Evolutionary conservation across 2,329 filamentous ascomycete genomes (phyloP), one percentile per base, ranked within the genome.

Genomic region (Diaporthe sp.): DNA sequence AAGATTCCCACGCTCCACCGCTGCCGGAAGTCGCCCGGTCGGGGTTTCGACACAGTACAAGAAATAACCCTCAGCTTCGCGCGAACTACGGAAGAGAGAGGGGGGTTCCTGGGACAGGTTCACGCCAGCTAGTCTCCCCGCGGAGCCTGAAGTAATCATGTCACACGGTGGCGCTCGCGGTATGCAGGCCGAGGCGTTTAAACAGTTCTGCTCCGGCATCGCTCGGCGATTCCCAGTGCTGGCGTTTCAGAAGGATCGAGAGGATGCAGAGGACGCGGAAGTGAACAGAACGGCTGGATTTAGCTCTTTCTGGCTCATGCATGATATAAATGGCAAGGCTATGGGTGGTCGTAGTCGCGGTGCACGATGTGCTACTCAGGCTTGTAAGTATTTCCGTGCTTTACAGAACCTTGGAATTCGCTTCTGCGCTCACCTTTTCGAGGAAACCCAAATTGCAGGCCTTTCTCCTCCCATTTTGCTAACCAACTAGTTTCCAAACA

Each of bases 291-390:
- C 55, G 10, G 55, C 31, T 9, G 19, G 19, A 2, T 58, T 58
- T 7, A 58, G 31, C 31, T 58, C 9, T n/a, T 37, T 58, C 4
- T 58, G 19, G 31, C 55, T 58, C 19, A 58, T 58, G 55, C 37
- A 58, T 28, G 31, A 58, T 17, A n/a, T 37, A 13, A 58, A 9
- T n/a, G 55, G 19, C 31, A 58, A 58, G 55, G 55, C 55, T n/a
- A 58, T 58, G 55, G 55, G 55, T n/a, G 55, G 55, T 58, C 55
- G 55, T 22, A 58, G 55, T 22, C 31, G 55, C n/a, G 55, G 55
- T n/a, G 55, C 55, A 37, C 31, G 55, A 5, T 58, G 55, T 58
- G 55, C 55, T 13, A 37, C 55, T 9, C 31, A 58, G 31, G 55
- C 55, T n/a, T 58, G 55, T 58, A 58, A 58, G 55, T 58, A 22